phyloP scores from a whole-genome alignment of 805 yeast genomes.

The Candida cerambycidarum region DNA sequence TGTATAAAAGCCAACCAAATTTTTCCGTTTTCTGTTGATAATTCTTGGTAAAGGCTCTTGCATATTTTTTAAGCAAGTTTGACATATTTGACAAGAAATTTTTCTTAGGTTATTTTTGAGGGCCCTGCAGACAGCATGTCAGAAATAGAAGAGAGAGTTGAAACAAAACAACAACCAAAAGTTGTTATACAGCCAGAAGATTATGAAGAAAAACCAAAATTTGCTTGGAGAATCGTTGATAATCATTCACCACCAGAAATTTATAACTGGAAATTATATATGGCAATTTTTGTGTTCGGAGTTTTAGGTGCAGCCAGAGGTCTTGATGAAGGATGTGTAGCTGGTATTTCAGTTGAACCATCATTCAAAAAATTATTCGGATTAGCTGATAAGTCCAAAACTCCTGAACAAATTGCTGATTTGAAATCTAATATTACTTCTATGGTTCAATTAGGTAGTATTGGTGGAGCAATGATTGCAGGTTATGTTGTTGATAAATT shows the following conservation, averaged over 20 bases:
- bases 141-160: slow-evolving; percentile 5
- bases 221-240: slow-evolving; percentile 17
- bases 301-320: slow-evolving; percentile 58
- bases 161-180: neutral
- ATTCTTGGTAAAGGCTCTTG: neutral
- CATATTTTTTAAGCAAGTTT: too few species aligned
- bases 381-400: slow-evolving; percentile 36
- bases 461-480: slow-evolving; percentile 53
- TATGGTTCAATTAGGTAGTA: slow-evolving; percentile 58
- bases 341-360: slow-evolving; percentile 45
- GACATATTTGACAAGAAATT: neutral
- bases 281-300: slow-evolving; percentile 51
- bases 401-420: slow-evolving; percentile 40
- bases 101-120: too few species aligned
- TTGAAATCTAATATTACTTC: slow-evolving; percentile 53
- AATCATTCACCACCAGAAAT: slow-evolving; percentile 43
- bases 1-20: neutral
- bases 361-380: slow-evolving; percentile 47
- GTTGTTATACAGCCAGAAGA: neutral
- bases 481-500: slow-evolving; percentile 48
- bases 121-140: neutral
- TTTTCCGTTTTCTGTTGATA: neutral
- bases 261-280: slow-evolving; percentile 46
- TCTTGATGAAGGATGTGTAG: slow-evolving; percentile 53
- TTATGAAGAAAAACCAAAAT: slow-evolving; percentile 5